A percentile compares a stretch with the other conserved stretches of the same genome.
phyloP scores from a whole-genome alignment of 2,329 filamentous ascomycete species.

The Fusarium sp. region DNA sequence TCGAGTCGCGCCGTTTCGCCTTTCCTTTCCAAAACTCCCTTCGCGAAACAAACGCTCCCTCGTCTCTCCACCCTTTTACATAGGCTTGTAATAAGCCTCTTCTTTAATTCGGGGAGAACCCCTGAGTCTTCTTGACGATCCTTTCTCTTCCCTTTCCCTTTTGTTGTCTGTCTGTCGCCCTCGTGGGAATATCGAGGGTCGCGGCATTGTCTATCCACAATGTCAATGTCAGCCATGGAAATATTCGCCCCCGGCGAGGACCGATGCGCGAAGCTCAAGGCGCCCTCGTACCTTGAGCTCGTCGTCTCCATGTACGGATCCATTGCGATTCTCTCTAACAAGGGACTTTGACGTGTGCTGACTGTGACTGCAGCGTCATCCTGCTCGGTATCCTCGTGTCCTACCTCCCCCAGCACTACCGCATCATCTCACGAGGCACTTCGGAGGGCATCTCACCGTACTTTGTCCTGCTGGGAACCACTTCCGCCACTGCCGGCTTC shows the following conservation, averaged over 20 bases:
- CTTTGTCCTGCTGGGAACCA: conserved; percentile 93
- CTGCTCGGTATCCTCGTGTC: conserved; percentile 90
- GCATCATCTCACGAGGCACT: conserved; percentile 86
- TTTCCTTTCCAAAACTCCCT: neutral
- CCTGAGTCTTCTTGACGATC: conserved; percentile 31
- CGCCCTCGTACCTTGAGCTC: conserved; percentile 66
- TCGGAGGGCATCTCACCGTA: conserved; percentile 96
- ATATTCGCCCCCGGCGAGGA: conserved; percentile 39
- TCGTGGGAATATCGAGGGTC: neutral
- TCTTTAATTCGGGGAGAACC: conserved; percentile 4
- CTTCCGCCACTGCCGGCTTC: conserved; percentile 88
- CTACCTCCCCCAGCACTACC: conserved; percentile 93
- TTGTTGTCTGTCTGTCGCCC: neutral
- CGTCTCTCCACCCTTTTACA: conserved; percentile 20
- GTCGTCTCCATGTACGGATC: conserved; percentile 65
- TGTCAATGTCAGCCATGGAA: conserved; percentile 39
- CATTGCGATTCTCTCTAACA: neutral
- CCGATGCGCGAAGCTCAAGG: conserved; percentile 63
- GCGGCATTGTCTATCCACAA: conserved; percentile 2
- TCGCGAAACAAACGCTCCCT: neutral
- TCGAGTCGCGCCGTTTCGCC: conserved; percentile 24
- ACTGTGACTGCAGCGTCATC: conserved; percentile 67
- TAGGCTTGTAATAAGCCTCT: neutral
- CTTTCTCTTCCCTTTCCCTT: conserved; percentile 12
- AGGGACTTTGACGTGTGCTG: conserved; percentile 1